Conservation (phyloP, 345 rosid genomes). For the Euclidium syriacum region DNA sequence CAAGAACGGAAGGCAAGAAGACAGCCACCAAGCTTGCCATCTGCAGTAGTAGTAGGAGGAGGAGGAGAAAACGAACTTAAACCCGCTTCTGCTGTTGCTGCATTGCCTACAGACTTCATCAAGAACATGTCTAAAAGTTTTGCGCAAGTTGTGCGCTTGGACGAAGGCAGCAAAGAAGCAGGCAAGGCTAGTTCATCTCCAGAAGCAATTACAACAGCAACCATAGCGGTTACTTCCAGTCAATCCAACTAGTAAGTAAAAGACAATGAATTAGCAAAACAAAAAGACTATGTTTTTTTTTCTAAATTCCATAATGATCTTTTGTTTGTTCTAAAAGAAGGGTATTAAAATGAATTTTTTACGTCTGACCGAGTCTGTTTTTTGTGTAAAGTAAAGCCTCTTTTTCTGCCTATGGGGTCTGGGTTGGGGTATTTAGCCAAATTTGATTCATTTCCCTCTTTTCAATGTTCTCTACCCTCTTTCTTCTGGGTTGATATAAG, state of each 20-base stretch:
- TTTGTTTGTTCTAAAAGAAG: constrained; percentile 34
- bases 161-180: constrained; percentile 54
- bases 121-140: constrained; percentile 81
- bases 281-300: constrained; percentile 15
- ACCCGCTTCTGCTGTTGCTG: constrained; percentile 35
- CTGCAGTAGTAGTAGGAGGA: constrained; percentile 38
- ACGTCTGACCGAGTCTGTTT: constrained; percentile 33
- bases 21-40: constrained; percentile 48
- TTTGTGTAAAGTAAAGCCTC: constrained; percentile 45
- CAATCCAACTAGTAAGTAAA: constrained; percentile 45
- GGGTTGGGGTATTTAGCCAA: constrained; percentile 19
- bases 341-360: constrained; percentile 25
- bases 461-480: constrained; percentile 21
- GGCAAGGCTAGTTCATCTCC: constrained; percentile 34
- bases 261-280: constrained; percentile 25
- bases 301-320: constrained; percentile 25
- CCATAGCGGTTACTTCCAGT: constrained; percentile 36
- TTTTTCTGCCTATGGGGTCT: constrained; percentile 31
- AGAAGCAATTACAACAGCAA: constrained; percentile 33
- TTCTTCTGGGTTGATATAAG: constrained; percentile 29
- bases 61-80: constrained; percentile 54
- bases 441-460: constrained; percentile 32
- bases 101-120: constrained; percentile 46
- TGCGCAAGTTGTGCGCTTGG: constrained; percentile 68
- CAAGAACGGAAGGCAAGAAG: constrained; percentile 74